Base-by-base conservation (phyloP, 2,329 filamentous ascomycete genomes). In the Fusarium devonianum region DNA sequence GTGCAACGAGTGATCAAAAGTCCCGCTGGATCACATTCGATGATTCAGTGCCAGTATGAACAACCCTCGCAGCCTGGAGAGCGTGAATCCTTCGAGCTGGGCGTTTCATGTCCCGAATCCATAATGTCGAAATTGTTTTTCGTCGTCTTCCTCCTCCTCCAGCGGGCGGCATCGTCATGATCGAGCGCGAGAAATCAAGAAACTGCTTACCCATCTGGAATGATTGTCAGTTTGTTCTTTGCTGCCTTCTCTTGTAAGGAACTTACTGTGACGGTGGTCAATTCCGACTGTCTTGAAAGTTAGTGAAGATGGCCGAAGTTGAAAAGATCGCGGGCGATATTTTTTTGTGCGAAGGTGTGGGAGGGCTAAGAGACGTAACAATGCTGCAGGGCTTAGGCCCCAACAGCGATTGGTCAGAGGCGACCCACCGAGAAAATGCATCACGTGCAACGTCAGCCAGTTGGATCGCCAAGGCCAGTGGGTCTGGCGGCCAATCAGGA, bases 201-300 rank as follows among this genome's bases (percentile, higher is more conserved):
- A 56, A 52, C 23, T 65, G 70, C 82, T 84, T 84, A 85, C 82
- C 82, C 82, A 85, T 85, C 82, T 85, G 71, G 59, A 58, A 57
- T 47, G 30, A 56, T 63, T 61, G 71, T 80, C 69, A 80, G 75
- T 68, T 63, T 46, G 45, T 53, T 47, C 19, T 47, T 57, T 49
- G 26, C 33, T 71, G 72, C 64, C 73, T 67, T 71, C 61, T 50
- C 51, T 43, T 48, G 50, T 47, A 58, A 47, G 37, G 42, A 58
- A 78, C 78, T 73, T 76, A 81, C 78, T 74, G 68, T 80, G 75
- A 75, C 71, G 67, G 69, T 75, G 69, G 74, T 75, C 65, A 65
- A 66, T 75, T 73, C 60, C 73, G 70, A 76, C 70, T 69, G 64
- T 72, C 71, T 68, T 70, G 69, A 73, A 68, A 67, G 68, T 63